Percentiles rank a stretch among this genome's conserved stretches.
Evolutionary conservation across 2,329 filamentous ascomycete species (phyloP).

Genomic region (Dothiorella sarmentorum): DNA sequence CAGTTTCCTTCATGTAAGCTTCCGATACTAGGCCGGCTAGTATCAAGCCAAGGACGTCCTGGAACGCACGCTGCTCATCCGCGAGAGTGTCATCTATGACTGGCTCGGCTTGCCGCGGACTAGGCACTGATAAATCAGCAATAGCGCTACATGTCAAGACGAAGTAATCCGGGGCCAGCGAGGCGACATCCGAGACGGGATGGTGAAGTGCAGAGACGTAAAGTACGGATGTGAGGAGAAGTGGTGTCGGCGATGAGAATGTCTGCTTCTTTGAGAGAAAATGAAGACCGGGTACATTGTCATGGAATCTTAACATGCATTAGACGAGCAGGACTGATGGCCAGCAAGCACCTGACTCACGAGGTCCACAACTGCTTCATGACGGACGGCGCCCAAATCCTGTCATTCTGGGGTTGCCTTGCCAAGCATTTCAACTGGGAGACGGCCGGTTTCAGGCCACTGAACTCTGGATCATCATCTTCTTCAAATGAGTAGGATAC

Average conservation of each 20-base stretch:
- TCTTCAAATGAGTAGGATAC: conserved; percentile 20
- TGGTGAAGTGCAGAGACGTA: conserved; percentile 39
- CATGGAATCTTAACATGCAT: conserved; percentile 39
- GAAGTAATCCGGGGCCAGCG: conserved; percentile 40
- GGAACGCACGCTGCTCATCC: conserved; percentile 42
- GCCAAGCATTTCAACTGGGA: conserved; percentile 29
- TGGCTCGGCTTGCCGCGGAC: conserved; percentile 19
- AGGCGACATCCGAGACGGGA: conserved; percentile 33
- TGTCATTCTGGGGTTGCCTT: conserved; percentile 23
- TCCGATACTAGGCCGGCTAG: conserved; percentile 43
- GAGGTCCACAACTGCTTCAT: conserved; percentile 38
- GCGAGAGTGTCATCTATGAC: conserved; percentile 21
- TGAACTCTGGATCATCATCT: conserved; percentile 22
- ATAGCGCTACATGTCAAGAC: conserved; percentile 40
- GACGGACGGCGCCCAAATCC: conserved; percentile 33
- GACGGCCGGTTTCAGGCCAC: conserved; percentile 32
- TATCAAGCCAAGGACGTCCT: conserved; percentile 43
- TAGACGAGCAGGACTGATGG: neutral
- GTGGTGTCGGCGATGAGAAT: conserved; percentile 42
- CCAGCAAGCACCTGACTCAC: conserved; percentile 21
- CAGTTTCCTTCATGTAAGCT: conserved; percentile 42
- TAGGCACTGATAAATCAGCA: conserved; percentile 40
- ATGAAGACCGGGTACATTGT: conserved; percentile 45
- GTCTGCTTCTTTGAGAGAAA: conserved; percentile 44
- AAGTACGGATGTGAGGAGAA: conserved; percentile 45